Evolutionary conservation across 2,329 filamentous ascomycete genomes (phyloP).

Genomic region (Pezicula neosporulosa): DNA sequence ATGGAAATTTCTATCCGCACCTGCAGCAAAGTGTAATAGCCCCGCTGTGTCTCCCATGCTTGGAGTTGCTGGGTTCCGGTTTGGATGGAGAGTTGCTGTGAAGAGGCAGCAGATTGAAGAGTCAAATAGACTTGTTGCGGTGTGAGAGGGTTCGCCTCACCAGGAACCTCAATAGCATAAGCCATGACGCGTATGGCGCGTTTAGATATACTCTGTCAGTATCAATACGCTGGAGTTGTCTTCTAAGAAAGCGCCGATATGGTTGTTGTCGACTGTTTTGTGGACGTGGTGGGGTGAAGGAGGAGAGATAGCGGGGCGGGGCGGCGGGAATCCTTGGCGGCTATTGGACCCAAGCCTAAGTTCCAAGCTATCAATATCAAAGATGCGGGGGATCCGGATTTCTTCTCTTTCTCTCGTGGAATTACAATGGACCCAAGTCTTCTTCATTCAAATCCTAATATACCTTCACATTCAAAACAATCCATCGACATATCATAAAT

Average conservation of each 20-base stretch:
- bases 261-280: no score
- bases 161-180: conserved; percentile 73
- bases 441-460: not conserved
- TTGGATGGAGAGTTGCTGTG: conserved; percentile 60
- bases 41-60: conserved; percentile 64
- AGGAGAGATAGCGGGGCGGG: no score
- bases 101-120: conserved; percentile 60
- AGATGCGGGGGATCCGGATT: no score
- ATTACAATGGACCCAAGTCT: not conserved
- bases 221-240: not conserved
- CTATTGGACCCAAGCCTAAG: no score
- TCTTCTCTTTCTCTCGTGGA: not conserved
- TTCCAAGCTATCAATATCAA: no score
- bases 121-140: conserved; percentile 61
- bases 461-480: not conserved
- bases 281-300: no score
- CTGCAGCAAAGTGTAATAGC: conserved; percentile 68
- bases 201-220: not conserved
- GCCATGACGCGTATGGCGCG: conserved; percentile 47
- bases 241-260: no score
- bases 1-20: conserved; percentile 34
- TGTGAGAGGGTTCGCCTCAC: conserved; percentile 72
- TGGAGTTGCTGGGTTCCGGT: conserved; percentile 66
- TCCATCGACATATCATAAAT: no score
- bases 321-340: not conserved